Evolutionary conservation across 2,329 filamentous ascomycete species (phyloP).

Genomic region (Pleurostoma richardsiae): DNA sequence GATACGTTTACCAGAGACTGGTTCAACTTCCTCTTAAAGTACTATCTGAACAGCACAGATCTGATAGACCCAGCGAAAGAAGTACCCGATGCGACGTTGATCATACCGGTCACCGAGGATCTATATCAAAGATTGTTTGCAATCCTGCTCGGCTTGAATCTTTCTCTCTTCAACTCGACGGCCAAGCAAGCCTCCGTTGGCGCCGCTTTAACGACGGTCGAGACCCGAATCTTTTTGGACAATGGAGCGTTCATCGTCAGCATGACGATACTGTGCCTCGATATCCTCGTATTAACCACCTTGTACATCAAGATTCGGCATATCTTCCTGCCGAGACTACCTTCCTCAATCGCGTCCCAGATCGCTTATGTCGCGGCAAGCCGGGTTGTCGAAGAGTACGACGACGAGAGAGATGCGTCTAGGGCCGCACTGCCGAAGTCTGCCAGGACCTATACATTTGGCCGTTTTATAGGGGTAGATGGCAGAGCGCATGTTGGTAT

Average conservation of each 20-base stretch:
- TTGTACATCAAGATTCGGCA: slow-evolving; percentile 37
- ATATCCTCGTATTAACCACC: slow-evolving; percentile 32
- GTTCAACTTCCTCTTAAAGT: slow-evolving; percentile 38
- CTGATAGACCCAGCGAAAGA: slow-evolving; percentile 23
- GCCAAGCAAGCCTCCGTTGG: background rate
- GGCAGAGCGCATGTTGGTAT: slow-evolving; percentile 44
- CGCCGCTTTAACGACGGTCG: slow-evolving; percentile 11
- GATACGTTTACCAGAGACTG: slow-evolving; percentile 36
- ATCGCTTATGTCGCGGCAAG: slow-evolving; percentile 44
- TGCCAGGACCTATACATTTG: slow-evolving; percentile 46
- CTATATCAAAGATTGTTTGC: slow-evolving; percentile 19
- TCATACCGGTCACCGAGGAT: slow-evolving; percentile 11
- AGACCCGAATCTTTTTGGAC: slow-evolving; percentile 44
- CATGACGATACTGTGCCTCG: slow-evolving; percentile 33
- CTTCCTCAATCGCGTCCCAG: slow-evolving; percentile 41
- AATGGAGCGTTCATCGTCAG: slow-evolving; percentile 37
- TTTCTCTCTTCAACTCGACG: slow-evolving; percentile 25
- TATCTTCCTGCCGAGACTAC: slow-evolving; percentile 43
- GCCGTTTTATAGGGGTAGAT: slow-evolving; percentile 41
- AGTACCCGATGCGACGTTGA: slow-evolving; percentile 11
- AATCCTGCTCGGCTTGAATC: slow-evolving; percentile 32
- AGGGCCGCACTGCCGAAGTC: no score
- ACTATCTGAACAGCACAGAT: slow-evolving; percentile 16
- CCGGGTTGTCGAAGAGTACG: slow-evolving; percentile 27
- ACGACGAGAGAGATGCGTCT: no score